A percentile compares a stretch with the other conserved stretches of the same genome.
phyloP scores from a whole-genome alignment of 2,329 filamentous ascomycete species.

The Alternaria postmessia region DNA sequence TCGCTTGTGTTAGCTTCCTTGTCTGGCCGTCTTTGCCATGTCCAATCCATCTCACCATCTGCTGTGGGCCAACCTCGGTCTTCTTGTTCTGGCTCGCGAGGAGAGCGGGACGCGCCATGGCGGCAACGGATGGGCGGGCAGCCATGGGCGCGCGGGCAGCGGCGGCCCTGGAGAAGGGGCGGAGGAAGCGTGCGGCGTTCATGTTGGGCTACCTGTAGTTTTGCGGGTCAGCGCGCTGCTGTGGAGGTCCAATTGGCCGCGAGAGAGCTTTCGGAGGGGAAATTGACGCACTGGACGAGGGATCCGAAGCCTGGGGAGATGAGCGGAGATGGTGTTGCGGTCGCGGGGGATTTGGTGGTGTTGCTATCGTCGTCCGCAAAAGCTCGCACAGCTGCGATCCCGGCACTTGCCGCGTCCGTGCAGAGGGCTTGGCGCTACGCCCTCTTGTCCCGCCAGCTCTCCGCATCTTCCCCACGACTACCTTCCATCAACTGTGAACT shows the following conservation, averaged over 20 bases:
- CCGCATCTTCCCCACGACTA: background rate
- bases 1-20: conserved; percentile 24
- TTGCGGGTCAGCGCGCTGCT: conserved; percentile 42
- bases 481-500: background rate
- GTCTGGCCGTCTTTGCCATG: too few species aligned
- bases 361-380: conserved; percentile 39
- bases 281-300: conserved; percentile 44
- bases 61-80: conserved; percentile 41
- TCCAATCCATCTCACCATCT: conserved; percentile 40
- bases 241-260: conserved; percentile 37
- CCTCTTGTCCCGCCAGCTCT: background rate
- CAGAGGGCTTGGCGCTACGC: conserved; percentile 17
- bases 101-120: conserved; percentile 48
- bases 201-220: conserved; percentile 47
- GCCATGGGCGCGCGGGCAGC: conserved; percentile 50
- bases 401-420: conserved; percentile 39
- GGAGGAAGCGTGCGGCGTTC: conserved; percentile 54
- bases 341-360: conserved; percentile 34
- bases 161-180: conserved; percentile 51
- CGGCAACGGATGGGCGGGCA: conserved; percentile 40
- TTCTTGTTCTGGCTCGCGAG: conserved; percentile 48
- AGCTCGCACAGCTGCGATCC: conserved; percentile 33
- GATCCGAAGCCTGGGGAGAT: conserved; percentile 44
- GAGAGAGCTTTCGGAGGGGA: conserved; percentile 18
- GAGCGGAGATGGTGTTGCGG: conserved; percentile 46